phyloP scores from a whole-genome alignment of 768 basidiomycete species.

The Boletus sp. region DNA sequence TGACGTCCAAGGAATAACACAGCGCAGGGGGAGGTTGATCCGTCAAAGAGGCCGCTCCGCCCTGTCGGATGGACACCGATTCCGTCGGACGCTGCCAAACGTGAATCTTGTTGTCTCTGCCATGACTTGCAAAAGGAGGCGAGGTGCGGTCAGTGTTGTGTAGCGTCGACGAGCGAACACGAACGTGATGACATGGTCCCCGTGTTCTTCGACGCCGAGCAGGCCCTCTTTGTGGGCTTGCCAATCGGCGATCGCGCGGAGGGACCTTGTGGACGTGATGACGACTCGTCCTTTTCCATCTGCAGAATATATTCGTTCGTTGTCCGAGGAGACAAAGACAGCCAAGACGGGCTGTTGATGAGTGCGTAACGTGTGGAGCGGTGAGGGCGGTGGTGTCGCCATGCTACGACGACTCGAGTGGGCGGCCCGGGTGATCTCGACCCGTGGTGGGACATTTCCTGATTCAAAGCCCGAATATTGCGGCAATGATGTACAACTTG shows the following conservation, averaged over 20 bases:
- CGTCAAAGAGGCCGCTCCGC: constrained; percentile 54
- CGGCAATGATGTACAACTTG: no score
- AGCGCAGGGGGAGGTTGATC: constrained; percentile 51
- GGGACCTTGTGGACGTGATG: constrained; percentile 69
- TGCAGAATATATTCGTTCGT: constrained; percentile 83
- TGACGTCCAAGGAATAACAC: constrained; percentile 77
- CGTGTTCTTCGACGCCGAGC: constrained; percentile 78
- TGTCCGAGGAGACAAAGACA: constrained; percentile 64
- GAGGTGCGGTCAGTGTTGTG: neutral
- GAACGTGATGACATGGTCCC: constrained; percentile 69
- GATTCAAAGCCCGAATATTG: no score
- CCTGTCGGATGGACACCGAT: constrained; percentile 45
- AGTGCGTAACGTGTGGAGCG: constrained; percentile 71
- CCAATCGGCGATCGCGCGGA: constrained; percentile 78
- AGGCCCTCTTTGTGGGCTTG: constrained; percentile 75
- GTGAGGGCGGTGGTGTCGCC: constrained; percentile 44
- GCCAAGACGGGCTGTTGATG: constrained; percentile 65
- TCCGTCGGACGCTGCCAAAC: constrained; percentile 61
- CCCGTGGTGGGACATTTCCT: no score
- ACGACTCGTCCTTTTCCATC: constrained; percentile 78
- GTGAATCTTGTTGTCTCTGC: constrained; percentile 83
- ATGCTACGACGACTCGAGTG: neutral
- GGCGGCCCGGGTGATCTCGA: no score
- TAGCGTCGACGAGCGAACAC: constrained; percentile 28
- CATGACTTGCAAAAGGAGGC: constrained; percentile 46